Evolutionary conservation across 495 filamentous ascomycete species (phyloP), one percentile per base, ranked within the genome.

Genomic region (Copromyces sp.): DNA sequence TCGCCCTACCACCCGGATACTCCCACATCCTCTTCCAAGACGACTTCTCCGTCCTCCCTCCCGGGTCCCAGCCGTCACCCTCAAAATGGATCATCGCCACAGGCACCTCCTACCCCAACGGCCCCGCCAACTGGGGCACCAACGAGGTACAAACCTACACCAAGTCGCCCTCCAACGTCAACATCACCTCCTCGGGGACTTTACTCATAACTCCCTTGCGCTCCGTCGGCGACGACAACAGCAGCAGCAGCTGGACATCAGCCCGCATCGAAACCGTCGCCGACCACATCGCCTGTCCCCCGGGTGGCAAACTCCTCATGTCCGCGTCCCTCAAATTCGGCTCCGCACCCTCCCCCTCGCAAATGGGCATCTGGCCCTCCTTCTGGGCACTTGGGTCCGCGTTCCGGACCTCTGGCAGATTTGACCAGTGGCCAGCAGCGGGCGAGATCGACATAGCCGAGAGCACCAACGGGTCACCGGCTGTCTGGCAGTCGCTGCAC

Each of bases 101-200:
- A 3, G 80, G 80, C n/a, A 80, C 75, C 6, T 74, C 72, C n/a
- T 81, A 81, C 69, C 75, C 79, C 1, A 78, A 77, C 38, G 80
- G 79, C 9, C 70, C 79, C 3, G 38, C 71, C 1, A 41, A 73
- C 65, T 82, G 80, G 80, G 80, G 80, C 32, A 82, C 80, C 35
- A 73, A 76, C 71, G 80, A 81, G 65, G 71, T 75, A 6, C 69
- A 81, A 72, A 76, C 70, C 3, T 80, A 81, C 73, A 80, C 76
- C 17, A 73, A 69, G 70, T 72, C 72, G 11, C 53, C 4, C 16
- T 61, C 73, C 53, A 81, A 82, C 69, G 42, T 82, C n/a, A 70
- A 68, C 68, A 75, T 78, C 41, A 76, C 77, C 17, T 44, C 73
- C 12, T 32, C 45, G 0, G 69, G 75, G 0, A 29, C 47, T 59